Percentiles rank a stretch among this genome's conserved stretches.
phyloP scores from a whole-genome alignment of 2,329 filamentous ascomycete species.

The Aspergillus terreus region DNA sequence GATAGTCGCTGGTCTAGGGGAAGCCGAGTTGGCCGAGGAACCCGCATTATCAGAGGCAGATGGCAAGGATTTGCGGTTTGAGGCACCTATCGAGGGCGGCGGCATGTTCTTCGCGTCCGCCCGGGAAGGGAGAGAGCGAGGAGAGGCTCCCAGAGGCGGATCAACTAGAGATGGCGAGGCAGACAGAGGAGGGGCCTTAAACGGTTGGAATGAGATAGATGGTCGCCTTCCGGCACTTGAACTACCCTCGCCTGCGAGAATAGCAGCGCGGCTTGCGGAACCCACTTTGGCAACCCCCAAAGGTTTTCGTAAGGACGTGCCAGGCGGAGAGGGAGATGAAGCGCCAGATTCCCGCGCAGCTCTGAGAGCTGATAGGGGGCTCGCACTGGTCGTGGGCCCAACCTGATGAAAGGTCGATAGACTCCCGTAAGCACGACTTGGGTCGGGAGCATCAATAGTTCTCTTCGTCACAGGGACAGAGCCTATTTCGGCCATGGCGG shows the following conservation, averaged over 20 bases:
- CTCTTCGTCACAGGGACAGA: slow-evolving; percentile 67
- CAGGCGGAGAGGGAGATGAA: slow-evolving; percentile 48
- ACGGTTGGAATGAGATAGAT: slow-evolving; percentile 88
- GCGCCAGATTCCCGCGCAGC: slow-evolving; percentile 57
- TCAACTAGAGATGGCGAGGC: slow-evolving; percentile 67
- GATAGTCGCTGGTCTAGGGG: slow-evolving; percentile 73
- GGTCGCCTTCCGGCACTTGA: slow-evolving; percentile 60
- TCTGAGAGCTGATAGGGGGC: slow-evolving; percentile 78
- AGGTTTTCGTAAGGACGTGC: slow-evolving; percentile 49
- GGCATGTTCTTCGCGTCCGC: slow-evolving; percentile 39
- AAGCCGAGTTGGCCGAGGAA: slow-evolving; percentile 66
- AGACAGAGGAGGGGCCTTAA: slow-evolving; percentile 93
- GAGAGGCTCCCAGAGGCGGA: slow-evolving; percentile 49
- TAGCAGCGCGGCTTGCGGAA: slow-evolving; percentile 28
- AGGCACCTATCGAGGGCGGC: slow-evolving; percentile 34
- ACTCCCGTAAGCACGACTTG: slow-evolving; percentile 81
- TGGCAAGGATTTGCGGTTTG: slow-evolving; percentile 44
- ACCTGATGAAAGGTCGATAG: slow-evolving; percentile 81
- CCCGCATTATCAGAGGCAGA: slow-evolving; percentile 58
- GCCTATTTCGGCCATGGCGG: slow-evolving; percentile 55
- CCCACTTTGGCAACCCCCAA: slow-evolving; percentile 36
- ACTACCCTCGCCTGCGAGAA: slow-evolving; percentile 47
- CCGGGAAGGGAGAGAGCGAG: slow-evolving; percentile 45
- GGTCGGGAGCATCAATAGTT: slow-evolving; percentile 52
- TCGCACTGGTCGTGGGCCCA: slow-evolving; percentile 72